A percentile compares a stretch with the other conserved stretches of the same genome.
Evolutionary conservation across 371 early-diverging fungal genomes (phyloP).

Genomic region (Lichtheimia hyalospora): DNA sequence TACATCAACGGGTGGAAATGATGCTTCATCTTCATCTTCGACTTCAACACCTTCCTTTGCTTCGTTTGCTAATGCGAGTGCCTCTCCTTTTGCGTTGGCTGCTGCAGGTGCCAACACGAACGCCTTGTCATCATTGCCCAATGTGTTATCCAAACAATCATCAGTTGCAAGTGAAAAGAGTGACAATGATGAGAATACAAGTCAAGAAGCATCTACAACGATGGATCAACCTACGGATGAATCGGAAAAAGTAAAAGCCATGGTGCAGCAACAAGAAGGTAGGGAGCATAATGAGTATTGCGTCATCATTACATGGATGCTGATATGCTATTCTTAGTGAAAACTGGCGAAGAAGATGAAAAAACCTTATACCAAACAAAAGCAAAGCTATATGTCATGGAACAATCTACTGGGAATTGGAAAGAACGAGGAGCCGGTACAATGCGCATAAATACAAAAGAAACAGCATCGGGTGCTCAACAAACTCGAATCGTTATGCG

Average conservation of each 20-base stretch:
- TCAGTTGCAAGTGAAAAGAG: neutral
- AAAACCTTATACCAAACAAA: constrained; percentile 42
- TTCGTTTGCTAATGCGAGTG: constrained; percentile 40
- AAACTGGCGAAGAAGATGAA: constrained; percentile 56
- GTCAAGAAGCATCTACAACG: constrained; percentile 6
- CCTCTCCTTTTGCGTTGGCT: constrained; percentile 39
- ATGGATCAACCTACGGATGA: neutral
- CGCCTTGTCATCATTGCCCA: constrained; percentile 19
- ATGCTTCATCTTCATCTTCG: neutral
- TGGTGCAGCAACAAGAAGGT: constrained; percentile 26
- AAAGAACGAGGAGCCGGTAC: constrained; percentile 54
- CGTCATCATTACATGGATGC: neutral
- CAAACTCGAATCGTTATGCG: constrained; percentile 61
- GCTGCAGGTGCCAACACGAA: constrained; percentile 27
- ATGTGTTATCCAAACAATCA: neutral
- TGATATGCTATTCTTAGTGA: constrained; percentile 18
- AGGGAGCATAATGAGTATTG: no score
- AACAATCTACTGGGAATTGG: constrained; percentile 29
- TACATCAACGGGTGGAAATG: neutral
- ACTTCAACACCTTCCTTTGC: constrained; percentile 27
- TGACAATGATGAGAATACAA: no score
- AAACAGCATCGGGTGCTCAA: constrained; percentile 9
- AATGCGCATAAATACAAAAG: constrained; percentile 38
- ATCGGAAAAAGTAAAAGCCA: constrained; percentile 28
- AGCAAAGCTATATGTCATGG: constrained; percentile 48